Evolutionary conservation across 805 yeast genomes (phyloP).

Genomic region (Saturnispora saitoi): DNA sequence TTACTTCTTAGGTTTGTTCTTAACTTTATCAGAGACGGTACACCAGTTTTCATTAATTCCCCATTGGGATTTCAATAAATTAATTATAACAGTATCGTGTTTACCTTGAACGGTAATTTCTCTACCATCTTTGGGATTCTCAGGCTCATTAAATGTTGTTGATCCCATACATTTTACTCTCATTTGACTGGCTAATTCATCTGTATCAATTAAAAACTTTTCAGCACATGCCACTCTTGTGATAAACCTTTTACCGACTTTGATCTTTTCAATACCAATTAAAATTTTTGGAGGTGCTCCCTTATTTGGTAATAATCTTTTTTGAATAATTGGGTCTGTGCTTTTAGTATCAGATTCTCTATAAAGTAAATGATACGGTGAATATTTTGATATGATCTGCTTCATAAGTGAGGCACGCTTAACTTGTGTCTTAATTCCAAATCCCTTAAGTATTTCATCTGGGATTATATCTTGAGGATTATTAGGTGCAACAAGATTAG

Average conservation of each 20-base stretch:
- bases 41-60: constrained; percentile 67
- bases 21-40: constrained; percentile 27
- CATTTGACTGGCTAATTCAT: constrained; percentile 56
- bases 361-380: constrained; percentile 10
- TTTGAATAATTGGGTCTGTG: constrained; percentile 10
- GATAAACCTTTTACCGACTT: constrained; percentile 72
- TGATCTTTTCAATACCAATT: constrained; percentile 59
- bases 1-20: not conserved
- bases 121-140: constrained; percentile 39
- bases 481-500: constrained; percentile 38
- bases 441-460: constrained; percentile 42
- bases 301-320: constrained; percentile 34
- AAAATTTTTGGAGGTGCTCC: constrained; percentile 64
- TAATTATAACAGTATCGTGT: constrained; percentile 57
- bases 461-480: constrained; percentile 47
- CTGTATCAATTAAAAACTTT: constrained; percentile 54
- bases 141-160: constrained; percentile 57
- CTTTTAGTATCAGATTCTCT: constrained; percentile 17
- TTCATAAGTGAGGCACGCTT: constrained; percentile 14
- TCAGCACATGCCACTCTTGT: constrained; percentile 70
- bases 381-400: constrained; percentile 6
- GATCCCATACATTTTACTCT: constrained; percentile 85
- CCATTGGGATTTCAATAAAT: constrained; percentile 42
- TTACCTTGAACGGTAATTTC: constrained; percentile 91
- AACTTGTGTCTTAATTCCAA: constrained; percentile 30